Percentiles rank a stretch among this genome's conserved stretches.
Conservation (phyloP, 2,329 filamentous ascomycete species). For the Colletotrichum caudatum region DNA sequence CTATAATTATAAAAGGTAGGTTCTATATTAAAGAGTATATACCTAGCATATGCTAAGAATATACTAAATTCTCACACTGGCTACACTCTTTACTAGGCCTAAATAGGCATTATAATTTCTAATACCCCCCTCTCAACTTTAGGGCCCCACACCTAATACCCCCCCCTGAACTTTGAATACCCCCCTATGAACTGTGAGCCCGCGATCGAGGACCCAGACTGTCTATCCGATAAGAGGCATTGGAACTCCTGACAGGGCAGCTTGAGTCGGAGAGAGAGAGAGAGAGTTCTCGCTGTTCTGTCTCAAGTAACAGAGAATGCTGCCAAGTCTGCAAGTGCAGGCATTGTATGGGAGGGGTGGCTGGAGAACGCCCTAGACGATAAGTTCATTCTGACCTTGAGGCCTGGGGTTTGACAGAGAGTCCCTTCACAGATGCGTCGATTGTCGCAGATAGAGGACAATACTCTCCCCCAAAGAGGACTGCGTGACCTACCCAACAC, state of each 20-base stretch:
- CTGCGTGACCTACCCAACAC: constrained; percentile 15
- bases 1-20: too few species aligned
- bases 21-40: too few species aligned
- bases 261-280: constrained; percentile 2
- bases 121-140: too few species aligned
- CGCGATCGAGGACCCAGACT: constrained; percentile 10
- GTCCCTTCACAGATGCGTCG: constrained; percentile 11
- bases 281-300: neutral
- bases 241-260: constrained; percentile 10
- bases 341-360: constrained; percentile 16
- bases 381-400: constrained; percentile 34
- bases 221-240: constrained; percentile 4
- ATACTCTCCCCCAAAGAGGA: neutral
- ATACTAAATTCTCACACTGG: too few species aligned
- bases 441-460: constrained; percentile 33
- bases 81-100: too few species aligned
- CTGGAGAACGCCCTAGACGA: constrained; percentile 14
- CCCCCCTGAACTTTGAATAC: too few species aligned
- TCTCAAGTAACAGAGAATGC: constrained; percentile 13
- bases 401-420: constrained; percentile 7
- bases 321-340: constrained; percentile 29
- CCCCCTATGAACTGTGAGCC: too few species aligned
- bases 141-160: too few species aligned
- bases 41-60: too few species aligned
- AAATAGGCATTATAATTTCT: too few species aligned